Base-by-base conservation (phyloP, 352 stramenopile species). In the Thraustotheca clavata region DNA sequence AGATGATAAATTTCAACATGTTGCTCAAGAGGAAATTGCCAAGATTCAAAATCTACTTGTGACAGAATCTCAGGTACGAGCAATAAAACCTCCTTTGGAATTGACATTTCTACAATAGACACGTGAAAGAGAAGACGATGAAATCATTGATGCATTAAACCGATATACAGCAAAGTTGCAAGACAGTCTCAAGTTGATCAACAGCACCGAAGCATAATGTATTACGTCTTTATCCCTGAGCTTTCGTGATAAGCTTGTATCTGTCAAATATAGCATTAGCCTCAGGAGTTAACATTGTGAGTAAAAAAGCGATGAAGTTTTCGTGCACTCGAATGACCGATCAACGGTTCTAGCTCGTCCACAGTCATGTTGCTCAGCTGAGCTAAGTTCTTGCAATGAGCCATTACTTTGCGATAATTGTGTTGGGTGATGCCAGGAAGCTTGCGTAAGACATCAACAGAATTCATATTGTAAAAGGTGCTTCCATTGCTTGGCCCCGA, bases 401-500 rank as follows among this genome's bases (percentile, higher is more conserved):
- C 63, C 12, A 94, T 57, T 20, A 98, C 73, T 34, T 84, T 83
- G 29, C 87, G 73, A 62, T 84, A 94, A 75, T 98, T 98, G 67
- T 96, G 76, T 38, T 94, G 79, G 57, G 86, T 98, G 62, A 99
- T 89, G n/a, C 96, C 96, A 2, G 96, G 96, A 43, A 99, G 76
- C 55, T 95, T 87, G 48, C 97, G 86, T 18, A 99, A 75, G 65
- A 99, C 88, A 49, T 98, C 89, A 63, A 97, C 79, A 12, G 94
- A 91, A 50, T 78, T 89, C 29, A 92, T 87, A 70, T 98, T 98
- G 62, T 85, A 96, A 71, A 66, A 88, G 68, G 59, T 80, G 63
- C 29, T 75, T 67, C n/a, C 24, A 22, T 49, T 69, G 46, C 3
- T 34, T n/a, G n/a, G n/a, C n/a, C 22, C 31, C 32, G 54, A 68